Conservation (phyloP, 2,329 filamentous ascomycete genomes). For the Cadophora gregata region DNA sequence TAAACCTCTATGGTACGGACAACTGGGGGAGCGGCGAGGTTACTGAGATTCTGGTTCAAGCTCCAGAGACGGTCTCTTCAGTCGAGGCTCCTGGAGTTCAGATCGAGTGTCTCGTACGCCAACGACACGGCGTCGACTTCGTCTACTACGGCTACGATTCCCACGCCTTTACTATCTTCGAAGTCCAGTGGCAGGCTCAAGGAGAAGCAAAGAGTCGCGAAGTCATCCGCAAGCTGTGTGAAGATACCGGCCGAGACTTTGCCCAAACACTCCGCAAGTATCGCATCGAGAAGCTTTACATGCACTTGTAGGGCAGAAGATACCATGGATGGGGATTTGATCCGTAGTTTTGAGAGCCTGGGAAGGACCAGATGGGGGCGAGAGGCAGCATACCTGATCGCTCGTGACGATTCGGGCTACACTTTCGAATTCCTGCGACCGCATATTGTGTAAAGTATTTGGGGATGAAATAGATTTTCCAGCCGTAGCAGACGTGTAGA, state of each 20-base stretch:
- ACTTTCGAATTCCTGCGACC: not conserved
- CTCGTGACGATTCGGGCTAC: not conserved
- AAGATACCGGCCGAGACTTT: conserved; percentile 1
- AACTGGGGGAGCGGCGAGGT: not conserved
- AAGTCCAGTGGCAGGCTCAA: conserved; percentile 8
- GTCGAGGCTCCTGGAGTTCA: not conserved
- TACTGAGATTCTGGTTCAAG: conserved; percentile 2
- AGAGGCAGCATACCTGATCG: not conserved
- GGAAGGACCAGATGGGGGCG: not conserved
- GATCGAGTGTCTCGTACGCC: conserved; percentile 7
- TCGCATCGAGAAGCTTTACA: not conserved
- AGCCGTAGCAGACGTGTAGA: conserved; percentile 11
- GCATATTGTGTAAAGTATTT: not conserved
- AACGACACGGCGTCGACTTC: not conserved
- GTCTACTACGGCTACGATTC: not conserved
- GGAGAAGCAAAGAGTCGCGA: conserved; percentile 5
- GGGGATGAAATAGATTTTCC: conserved; percentile 3
- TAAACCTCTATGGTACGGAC: conserved; percentile 1
- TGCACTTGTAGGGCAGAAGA: not conserved
- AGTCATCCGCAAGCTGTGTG: conserved; percentile 1
- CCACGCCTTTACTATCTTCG: not conserved
- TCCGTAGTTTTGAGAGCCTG: not conserved
- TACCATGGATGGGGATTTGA: not conserved
- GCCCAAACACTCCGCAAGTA: not conserved
- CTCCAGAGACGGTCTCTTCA: not conserved